Conservation (phyloP, 129 eudicot genomes). For the Artemisia tridentata region DNA sequence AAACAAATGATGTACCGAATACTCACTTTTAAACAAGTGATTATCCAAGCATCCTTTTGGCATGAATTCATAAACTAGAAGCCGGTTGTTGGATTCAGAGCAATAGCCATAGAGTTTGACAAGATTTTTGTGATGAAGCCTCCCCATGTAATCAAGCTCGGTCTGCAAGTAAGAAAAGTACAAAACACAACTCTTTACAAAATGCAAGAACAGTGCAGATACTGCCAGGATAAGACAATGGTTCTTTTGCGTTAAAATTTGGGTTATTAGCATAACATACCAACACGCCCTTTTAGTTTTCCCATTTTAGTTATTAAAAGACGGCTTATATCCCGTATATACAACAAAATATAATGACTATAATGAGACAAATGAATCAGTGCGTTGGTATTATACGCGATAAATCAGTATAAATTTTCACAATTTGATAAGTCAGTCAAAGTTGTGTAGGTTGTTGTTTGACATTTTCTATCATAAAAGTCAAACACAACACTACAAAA, state of each 20-base stretch:
- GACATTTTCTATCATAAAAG: background rate
- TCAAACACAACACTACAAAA: background rate
- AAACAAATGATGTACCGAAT: background rate
- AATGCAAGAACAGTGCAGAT: background rate
- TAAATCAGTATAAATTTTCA: background rate
- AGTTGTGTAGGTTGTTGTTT: too few species aligned
- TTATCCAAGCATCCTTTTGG: slow-evolving; percentile 74
- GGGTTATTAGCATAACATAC: too few species aligned
- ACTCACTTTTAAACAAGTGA: slow-evolving; percentile 67
- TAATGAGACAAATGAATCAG: too few species aligned
- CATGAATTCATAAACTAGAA: slow-evolving; percentile 71
- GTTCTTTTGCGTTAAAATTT: background rate
- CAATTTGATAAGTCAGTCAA: background rate
- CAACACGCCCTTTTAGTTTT: too few species aligned
- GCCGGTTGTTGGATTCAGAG: slow-evolving; percentile 54
- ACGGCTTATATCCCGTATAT: too few species aligned
- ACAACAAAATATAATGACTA: too few species aligned
- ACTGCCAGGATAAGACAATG: background rate
- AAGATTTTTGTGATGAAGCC: slow-evolving; percentile 59
- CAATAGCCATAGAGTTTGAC: slow-evolving; percentile 75
- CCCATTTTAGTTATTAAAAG: too few species aligned
- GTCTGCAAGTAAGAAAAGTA: slow-evolving; percentile 39
- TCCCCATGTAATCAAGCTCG: slow-evolving; percentile 64
- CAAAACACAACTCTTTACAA: background rate
- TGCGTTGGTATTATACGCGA: too few species aligned